Percentiles rank a stretch among this genome's conserved stretches.
phyloP scores from a whole-genome alignment of 805 yeast species.

The Suhomyces pyralidae region DNA sequence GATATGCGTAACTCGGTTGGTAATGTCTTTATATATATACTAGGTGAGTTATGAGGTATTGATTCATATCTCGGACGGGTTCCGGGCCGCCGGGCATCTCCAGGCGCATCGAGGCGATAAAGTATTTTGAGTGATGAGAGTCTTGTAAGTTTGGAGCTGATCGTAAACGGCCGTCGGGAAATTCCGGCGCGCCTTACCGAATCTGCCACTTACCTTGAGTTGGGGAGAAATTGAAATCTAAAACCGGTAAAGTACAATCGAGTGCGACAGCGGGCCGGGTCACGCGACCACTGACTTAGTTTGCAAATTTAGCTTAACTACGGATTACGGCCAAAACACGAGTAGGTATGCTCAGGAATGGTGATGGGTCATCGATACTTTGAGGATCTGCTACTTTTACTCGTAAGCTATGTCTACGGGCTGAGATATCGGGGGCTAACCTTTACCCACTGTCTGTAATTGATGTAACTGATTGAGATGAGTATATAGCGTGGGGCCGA shows the following conservation, averaged over 20 bases:
- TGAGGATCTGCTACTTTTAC: background rate
- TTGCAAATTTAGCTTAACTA: background rate
- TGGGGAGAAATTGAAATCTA: background rate
- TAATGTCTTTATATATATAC: background rate
- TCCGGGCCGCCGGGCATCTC: background rate
- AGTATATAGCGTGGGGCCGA: background rate
- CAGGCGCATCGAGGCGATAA: background rate
- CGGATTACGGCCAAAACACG: background rate
- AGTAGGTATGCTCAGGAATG: background rate
- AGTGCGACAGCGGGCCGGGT: constrained; percentile 7
- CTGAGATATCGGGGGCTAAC: background rate
- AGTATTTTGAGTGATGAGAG: background rate
- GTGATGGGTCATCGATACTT: background rate
- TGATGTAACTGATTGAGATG: too few species aligned
- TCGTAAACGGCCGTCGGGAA: background rate
- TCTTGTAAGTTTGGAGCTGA: background rate
- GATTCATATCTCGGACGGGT: background rate
- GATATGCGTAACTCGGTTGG: background rate
- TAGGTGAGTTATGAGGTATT: background rate
- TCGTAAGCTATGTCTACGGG: background rate
- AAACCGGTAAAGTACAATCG: constrained; percentile 1
- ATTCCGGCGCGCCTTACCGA: constrained; percentile 1
- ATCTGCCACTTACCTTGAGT: background rate
- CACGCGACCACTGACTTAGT: background rate
- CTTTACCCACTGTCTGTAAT: too few species aligned